A percentile compares a stretch with the other conserved stretches of the same genome.
These are phyloP conservation scores for Chaetoscypha palmicola DNA, from an alignment of 2,329 filamentous ascomycete species.

Conservation along the genomic window DNA sequence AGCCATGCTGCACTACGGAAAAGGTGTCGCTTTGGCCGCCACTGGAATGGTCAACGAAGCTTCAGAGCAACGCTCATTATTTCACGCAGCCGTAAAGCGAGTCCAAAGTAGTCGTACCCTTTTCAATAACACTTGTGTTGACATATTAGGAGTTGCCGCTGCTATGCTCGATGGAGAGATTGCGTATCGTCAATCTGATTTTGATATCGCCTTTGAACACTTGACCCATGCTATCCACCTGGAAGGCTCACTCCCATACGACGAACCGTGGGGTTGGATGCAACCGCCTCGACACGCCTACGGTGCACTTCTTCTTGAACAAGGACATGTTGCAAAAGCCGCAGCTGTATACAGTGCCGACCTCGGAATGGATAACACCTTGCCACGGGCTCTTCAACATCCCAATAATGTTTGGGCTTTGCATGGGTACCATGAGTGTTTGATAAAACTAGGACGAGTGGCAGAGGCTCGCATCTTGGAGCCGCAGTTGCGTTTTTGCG, in stretches of 20 bases:
- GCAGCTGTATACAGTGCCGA: constrained; percentile 52
- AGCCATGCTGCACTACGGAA: constrained; percentile 61
- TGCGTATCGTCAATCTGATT: constrained; percentile 57
- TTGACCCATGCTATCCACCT: constrained; percentile 50
- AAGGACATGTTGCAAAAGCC: constrained; percentile 51
- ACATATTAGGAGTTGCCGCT: constrained; percentile 54
- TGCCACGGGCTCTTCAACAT: constrained; percentile 60
- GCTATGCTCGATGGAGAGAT: constrained; percentile 69
- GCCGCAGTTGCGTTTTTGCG: constrained; percentile 44
- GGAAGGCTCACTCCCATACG: constrained; percentile 60
- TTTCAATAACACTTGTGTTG: constrained; percentile 59
- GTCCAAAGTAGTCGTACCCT: constrained; percentile 56
- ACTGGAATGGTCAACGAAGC: constrained; percentile 49
- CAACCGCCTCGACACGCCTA: constrained; percentile 65
- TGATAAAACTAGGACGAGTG: constrained; percentile 45
- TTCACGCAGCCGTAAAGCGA: constrained; percentile 41
- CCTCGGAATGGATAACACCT: constrained; percentile 49
- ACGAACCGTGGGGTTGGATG: constrained; percentile 78
- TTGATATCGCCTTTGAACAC: constrained; percentile 50
- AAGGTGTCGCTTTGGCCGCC: constrained; percentile 59
- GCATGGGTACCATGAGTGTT: constrained; percentile 66
- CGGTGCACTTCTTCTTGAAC: constrained; percentile 62
- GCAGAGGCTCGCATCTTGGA: constrained; percentile 42
- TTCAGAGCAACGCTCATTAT: constrained; percentile 41
- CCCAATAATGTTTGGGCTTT: constrained; percentile 70